phyloP scores from a whole-genome alignment of 805 yeast genomes.

The Saturnispora kantuleensis region DNA sequence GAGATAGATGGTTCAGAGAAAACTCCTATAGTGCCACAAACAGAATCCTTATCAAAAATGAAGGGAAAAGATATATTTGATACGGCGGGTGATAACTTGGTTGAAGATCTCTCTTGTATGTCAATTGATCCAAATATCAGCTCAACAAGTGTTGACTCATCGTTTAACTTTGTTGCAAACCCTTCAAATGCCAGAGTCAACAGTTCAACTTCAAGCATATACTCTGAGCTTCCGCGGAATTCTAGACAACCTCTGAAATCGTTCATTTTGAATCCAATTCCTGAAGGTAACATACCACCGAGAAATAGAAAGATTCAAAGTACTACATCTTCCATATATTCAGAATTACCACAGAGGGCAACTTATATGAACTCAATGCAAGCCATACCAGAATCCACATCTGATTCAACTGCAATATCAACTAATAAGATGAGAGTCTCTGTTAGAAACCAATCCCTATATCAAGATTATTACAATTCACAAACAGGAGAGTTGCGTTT shows the following conservation, averaged over 20 bases:
- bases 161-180: not conserved
- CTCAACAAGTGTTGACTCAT: too few relatives aligned
- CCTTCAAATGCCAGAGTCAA: slow-evolving; percentile 2
- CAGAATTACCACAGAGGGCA: slow-evolving; percentile 10
- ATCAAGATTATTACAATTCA: slow-evolving; percentile 14
- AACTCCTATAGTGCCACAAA: slow-evolving; percentile 14
- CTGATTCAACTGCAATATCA: not conserved
- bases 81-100: not conserved
- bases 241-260: not conserved
- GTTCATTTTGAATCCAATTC: slow-evolving; percentile 1
- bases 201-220: slow-evolving; percentile 18
- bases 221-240: slow-evolving; percentile 12
- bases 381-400: not conserved
- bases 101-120: slow-evolving; percentile 2
- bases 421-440: slow-evolving; percentile 18
- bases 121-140: not conserved
- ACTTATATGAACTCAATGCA: slow-evolving; percentile 11
- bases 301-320: slow-evolving; percentile 7
- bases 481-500: slow-evolving; percentile 9
- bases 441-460: slow-evolving; percentile 21
- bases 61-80: slow-evolving; percentile 5
- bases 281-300: not conserved
- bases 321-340: slow-evolving; percentile 17
- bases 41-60: slow-evolving; percentile 1
- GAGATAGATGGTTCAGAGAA: slow-evolving; percentile 13